These are phyloP conservation scores for Styphnolobium japonicum DNA, from an alignment of 306 rosid genomes.

Conservation along the genomic window DNA sequence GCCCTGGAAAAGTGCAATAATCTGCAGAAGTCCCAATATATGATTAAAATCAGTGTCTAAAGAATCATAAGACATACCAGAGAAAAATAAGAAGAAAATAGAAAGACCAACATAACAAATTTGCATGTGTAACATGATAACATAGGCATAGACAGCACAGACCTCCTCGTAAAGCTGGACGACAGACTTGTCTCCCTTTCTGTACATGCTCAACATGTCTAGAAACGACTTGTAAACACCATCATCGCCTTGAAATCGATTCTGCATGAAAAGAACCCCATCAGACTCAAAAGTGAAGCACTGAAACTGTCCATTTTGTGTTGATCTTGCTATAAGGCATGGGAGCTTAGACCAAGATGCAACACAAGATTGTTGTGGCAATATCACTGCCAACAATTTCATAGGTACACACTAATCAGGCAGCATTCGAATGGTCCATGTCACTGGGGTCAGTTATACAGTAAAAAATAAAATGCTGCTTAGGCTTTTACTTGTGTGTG, in stretches of 20 bases:
- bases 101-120: neutral
- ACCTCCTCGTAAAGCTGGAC: constrained; percentile 57
- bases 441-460: no score
- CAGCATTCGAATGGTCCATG: no score
- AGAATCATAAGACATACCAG: neutral
- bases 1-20: constrained; percentile 40
- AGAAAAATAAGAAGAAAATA: neutral
- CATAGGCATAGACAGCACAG: neutral
- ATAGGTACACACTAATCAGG: neutral
- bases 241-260: constrained; percentile 54
- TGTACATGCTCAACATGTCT: constrained; percentile 50
- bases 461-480: no score
- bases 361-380: neutral
- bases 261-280: constrained; percentile 29
- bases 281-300: neutral
- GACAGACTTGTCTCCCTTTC: constrained; percentile 49
- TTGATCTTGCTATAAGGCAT: neutral
- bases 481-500: no score
- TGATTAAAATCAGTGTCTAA: neutral
- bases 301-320: neutral
- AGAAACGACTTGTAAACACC: constrained; percentile 49
- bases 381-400: neutral
- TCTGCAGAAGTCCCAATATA: constrained; percentile 32
- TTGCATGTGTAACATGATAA: no score
- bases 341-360: neutral